These are phyloP conservation scores for Phytophthora podocarpi DNA, from an alignment of 352 stramenopile species.

Conservation along the genomic window DNA sequence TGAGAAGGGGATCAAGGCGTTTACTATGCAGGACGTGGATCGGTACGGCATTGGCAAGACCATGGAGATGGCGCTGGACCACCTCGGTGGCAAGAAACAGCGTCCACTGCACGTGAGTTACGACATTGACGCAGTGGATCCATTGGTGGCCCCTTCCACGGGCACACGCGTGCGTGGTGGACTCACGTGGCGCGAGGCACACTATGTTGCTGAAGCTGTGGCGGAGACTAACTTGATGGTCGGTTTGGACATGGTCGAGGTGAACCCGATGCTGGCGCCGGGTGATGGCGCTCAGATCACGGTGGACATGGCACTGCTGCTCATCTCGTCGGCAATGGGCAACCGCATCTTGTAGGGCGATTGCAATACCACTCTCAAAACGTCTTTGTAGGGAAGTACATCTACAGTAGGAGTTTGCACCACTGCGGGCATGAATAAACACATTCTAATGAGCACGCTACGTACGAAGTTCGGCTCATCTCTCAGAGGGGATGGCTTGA, in stretches of 20 bases:
- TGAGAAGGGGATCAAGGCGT: slow-evolving; percentile 94
- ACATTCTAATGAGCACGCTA: background rate
- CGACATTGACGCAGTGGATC: slow-evolving; percentile 98
- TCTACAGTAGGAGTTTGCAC: background rate
- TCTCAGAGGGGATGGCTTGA: background rate
- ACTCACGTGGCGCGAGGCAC: slow-evolving; percentile 95
- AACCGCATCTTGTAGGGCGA: slow-evolving; percentile 89
- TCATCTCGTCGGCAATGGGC: slow-evolving; percentile 93
- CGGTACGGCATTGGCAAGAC: slow-evolving; percentile 95
- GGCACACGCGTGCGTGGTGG: slow-evolving; percentile 95
- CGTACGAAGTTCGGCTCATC: background rate
- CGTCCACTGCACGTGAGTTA: slow-evolving; percentile 97
- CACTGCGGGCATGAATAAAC: background rate
- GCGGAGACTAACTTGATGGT: slow-evolving; percentile 90
- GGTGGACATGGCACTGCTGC: slow-evolving; percentile 92
- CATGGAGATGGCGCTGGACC: slow-evolving; percentile 96
- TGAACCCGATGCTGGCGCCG: slow-evolving; percentile 93
- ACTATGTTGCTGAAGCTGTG: slow-evolving; percentile 95
- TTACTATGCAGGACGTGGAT: slow-evolving; percentile 98
- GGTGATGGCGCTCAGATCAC: slow-evolving; percentile 90
- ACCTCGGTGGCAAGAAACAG: slow-evolving; percentile 88
- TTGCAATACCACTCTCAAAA: background rate
- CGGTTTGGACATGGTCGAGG: slow-evolving; percentile 95
- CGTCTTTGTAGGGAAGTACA: background rate
- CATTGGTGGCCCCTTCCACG: slow-evolving; percentile 94